These are phyloP conservation scores for Ganoderma lucidum DNA, from an alignment of 1,284 basidiomycete species.

Conservation along the genomic window DNA sequence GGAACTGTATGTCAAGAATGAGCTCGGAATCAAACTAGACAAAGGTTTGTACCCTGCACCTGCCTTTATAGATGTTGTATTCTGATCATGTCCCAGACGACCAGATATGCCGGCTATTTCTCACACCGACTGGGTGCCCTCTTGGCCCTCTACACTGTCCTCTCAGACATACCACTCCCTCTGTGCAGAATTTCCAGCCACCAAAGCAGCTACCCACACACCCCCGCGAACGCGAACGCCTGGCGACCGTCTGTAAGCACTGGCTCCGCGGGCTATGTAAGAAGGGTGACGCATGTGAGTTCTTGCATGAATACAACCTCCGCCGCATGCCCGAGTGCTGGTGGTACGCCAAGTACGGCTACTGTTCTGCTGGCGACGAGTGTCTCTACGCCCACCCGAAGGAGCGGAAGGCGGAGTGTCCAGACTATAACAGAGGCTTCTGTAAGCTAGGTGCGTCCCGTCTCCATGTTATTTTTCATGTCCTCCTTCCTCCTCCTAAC, in stretches of 20 bases:
- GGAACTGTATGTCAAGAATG: slow-evolving; percentile 86
- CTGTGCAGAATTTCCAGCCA: slow-evolving; percentile 87
- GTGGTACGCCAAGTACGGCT: slow-evolving; percentile 99
- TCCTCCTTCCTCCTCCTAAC: slow-evolving; percentile 2
- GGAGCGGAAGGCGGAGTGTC: slow-evolving; percentile 92
- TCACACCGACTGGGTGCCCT: slow-evolving; percentile 86
- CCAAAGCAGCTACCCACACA: slow-evolving; percentile 83
- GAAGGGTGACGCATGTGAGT: slow-evolving; percentile 98
- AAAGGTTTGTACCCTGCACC: slow-evolving; percentile 65
- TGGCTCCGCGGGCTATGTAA: slow-evolving; percentile 99
- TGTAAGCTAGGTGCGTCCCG: slow-evolving; percentile 79
- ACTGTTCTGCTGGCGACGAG: slow-evolving; percentile 97
- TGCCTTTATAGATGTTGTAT: slow-evolving; percentile 4
- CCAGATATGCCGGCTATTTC: slow-evolving; percentile 87
- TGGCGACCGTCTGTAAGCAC: slow-evolving; percentile 98
- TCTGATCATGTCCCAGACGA: slow-evolving; percentile 63
- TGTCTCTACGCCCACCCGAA: slow-evolving; percentile 99
- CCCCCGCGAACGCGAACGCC: slow-evolving; percentile 85
- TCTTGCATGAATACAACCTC: slow-evolving; percentile 98
- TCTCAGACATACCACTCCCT: slow-evolving; percentile 88
- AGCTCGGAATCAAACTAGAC: slow-evolving; percentile 91
- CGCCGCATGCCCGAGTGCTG: slow-evolving; percentile 99
- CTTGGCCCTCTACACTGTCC: slow-evolving; percentile 90
- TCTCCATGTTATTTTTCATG: slow-evolving; percentile 38
- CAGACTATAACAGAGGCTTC: slow-evolving; percentile 95